These are phyloP conservation scores for Mucor sp. DNA, from an alignment of 371 early-diverging fungal species.

Conservation along the genomic window DNA sequence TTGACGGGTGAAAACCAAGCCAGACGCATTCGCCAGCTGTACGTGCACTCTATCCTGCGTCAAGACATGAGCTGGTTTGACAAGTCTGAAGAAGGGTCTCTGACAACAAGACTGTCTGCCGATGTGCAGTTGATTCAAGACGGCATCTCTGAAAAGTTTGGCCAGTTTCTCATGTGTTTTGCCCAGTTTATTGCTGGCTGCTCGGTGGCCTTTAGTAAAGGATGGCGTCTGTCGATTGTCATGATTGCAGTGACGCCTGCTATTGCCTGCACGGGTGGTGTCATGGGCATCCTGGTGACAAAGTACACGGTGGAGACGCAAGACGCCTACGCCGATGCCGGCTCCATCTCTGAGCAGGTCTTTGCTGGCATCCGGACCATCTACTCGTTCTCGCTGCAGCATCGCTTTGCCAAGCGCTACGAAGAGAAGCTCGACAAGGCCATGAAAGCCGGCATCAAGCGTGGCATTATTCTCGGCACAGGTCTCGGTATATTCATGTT, in stretches of 20 bases:
- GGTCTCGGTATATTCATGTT: constrained; percentile 70
- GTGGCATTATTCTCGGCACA: constrained; percentile 50
- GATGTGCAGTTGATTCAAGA: constrained; percentile 80
- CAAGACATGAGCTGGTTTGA: constrained; percentile 95
- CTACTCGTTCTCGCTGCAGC: constrained; percentile 80
- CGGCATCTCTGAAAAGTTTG: constrained; percentile 86
- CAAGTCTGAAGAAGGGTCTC: constrained; percentile 60
- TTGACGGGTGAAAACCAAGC: constrained; percentile 34
- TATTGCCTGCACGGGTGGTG: constrained; percentile 44
- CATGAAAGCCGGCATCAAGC: constrained; percentile 57
- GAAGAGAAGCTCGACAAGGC: constrained; percentile 55
- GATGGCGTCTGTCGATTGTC: constrained; percentile 81
- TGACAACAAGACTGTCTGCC: constrained; percentile 74
- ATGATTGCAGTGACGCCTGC: constrained; percentile 72
- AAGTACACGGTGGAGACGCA: constrained; percentile 43
- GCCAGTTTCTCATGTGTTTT: constrained; percentile 64
- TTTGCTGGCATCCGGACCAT: constrained; percentile 88
- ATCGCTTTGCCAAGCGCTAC: constrained; percentile 69
- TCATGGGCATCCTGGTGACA: constrained; percentile 74
- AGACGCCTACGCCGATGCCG: constrained; percentile 46
- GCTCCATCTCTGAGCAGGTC: constrained; percentile 60
- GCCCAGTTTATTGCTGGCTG: constrained; percentile 83
- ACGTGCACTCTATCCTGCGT: constrained; percentile 76
- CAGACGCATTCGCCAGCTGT: constrained; percentile 43
- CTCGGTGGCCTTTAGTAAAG: constrained; percentile 80